These are phyloP conservation scores for Vigna reflexopilosa DNA, from an alignment of 306 rosid species.

Conservation along the genomic window DNA sequence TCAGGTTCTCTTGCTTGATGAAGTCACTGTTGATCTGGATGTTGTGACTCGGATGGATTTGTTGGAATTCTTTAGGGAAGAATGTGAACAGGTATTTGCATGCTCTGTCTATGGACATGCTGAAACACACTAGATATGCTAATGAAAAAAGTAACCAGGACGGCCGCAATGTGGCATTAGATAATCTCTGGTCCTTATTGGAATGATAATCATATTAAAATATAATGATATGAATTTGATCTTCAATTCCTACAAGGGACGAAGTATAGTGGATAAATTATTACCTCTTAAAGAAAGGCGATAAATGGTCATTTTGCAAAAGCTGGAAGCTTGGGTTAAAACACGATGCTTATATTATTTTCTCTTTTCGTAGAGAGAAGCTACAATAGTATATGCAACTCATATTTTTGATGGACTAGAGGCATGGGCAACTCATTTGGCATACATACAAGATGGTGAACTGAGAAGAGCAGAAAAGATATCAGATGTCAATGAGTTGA, in stretches of 20 bases:
- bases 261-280: constrained; percentile 20
- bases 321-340: constrained; percentile 35
- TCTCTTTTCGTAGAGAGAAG: constrained; percentile 63
- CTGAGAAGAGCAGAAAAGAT: constrained; percentile 77
- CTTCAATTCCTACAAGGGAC: constrained; percentile 20
- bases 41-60: constrained; percentile 95
- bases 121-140: constrained; percentile 26
- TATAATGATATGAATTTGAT: constrained; percentile 16
- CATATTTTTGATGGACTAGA: constrained; percentile 98
- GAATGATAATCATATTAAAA: constrained; percentile 12
- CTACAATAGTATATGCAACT: constrained; percentile 93
- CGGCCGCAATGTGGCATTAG: constrained; percentile 17
- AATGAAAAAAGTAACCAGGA: constrained; percentile 20
- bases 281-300: constrained; percentile 18
- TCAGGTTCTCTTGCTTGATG: constrained; percentile 96
- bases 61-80: constrained; percentile 86
- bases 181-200: constrained; percentile 35
- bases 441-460: constrained; percentile 93
- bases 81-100: constrained; percentile 89
- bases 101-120: constrained; percentile 39
- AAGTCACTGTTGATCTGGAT: constrained; percentile 95
- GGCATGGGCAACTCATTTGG: constrained; percentile 96
- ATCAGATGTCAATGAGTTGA: constrained; percentile 78
- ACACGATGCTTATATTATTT: constrained; percentile 27
- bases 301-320: constrained; percentile 35